Evolutionary conservation across 2,329 filamentous ascomycete species (phyloP).

Genomic region (Penicillium brasilianum): DNA sequence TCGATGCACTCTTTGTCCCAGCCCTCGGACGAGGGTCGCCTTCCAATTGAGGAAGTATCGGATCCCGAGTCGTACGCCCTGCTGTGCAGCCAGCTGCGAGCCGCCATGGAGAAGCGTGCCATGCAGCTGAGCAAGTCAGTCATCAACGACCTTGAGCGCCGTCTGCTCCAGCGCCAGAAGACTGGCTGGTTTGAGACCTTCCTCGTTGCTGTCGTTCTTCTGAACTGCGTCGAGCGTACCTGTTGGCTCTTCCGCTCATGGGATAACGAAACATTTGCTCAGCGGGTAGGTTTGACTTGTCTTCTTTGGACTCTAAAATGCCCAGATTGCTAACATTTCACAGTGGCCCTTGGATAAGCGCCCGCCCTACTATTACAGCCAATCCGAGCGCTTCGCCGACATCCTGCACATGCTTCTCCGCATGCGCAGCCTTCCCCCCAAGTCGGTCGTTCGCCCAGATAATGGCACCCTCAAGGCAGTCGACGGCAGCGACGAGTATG

Average conservation of each 20-base stretch:
- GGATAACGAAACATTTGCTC: conserved; percentile 49
- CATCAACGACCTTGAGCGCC: conserved; percentile 65
- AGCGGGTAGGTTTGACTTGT: conserved; percentile 36
- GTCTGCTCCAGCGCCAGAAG: conserved; percentile 63
- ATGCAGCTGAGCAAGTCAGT: conserved; percentile 58
- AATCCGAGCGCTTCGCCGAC: conserved; percentile 63
- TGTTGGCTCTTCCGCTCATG: conserved; percentile 62
- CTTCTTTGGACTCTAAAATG: background rate
- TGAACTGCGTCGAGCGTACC: conserved; percentile 65
- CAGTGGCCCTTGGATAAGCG: conserved; percentile 61
- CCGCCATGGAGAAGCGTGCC: conserved; percentile 61
- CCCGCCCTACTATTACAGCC: conserved; percentile 57
- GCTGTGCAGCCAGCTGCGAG: conserved; percentile 60
- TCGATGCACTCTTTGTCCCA: conserved; percentile 45
- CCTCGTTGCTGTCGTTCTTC: conserved; percentile 62
- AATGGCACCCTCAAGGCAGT: conserved; percentile 46
- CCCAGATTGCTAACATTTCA: conserved; percentile 9
- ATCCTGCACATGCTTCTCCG: conserved; percentile 63
- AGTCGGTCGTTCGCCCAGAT: conserved; percentile 44
- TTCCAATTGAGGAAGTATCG: conserved; percentile 46
- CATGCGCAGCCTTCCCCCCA: conserved; percentile 58
- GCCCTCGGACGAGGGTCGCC: conserved; percentile 46
- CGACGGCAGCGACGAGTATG: conserved; percentile 46
- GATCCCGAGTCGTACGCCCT: conserved; percentile 55
- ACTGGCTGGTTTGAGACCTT: conserved; percentile 64